Percentiles rank a stretch among this genome's conserved stretches.
Conservation (phyloP, 2,329 filamentous ascomycete genomes). For the Trichoderma simmonsii region DNA sequence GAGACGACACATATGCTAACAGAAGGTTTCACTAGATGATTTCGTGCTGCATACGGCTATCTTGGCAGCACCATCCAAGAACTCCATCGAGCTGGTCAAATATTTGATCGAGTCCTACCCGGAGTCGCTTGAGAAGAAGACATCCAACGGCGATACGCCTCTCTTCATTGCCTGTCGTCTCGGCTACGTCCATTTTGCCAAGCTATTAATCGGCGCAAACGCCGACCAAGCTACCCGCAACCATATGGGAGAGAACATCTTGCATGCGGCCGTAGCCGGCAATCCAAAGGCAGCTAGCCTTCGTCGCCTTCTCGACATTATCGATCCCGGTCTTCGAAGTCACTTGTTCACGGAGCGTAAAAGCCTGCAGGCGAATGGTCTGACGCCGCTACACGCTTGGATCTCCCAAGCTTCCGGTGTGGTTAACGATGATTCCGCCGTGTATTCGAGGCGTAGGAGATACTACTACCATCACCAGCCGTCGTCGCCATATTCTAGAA, state of each 20-base stretch:
- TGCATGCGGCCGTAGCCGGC: slow-evolving; percentile 55
- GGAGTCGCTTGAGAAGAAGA: slow-evolving; percentile 58
- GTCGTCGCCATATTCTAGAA: slow-evolving; percentile 25
- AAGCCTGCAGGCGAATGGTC: slow-evolving; percentile 47
- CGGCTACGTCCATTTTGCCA: slow-evolving; percentile 52
- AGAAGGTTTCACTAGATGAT: slow-evolving; percentile 43
- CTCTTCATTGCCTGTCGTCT: slow-evolving; percentile 63
- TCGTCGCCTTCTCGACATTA: slow-evolving; percentile 50
- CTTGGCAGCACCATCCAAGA: slow-evolving; percentile 38
- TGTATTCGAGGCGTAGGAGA: slow-evolving; percentile 17
- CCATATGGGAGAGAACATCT: slow-evolving; percentile 59
- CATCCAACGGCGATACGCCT: slow-evolving; percentile 59
- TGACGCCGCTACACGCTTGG: slow-evolving; percentile 64
- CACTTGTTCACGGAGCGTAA: slow-evolving; percentile 59
- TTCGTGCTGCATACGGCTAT: slow-evolving; percentile 66
- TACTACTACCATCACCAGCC: slow-evolving; percentile 14
- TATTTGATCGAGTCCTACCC: slow-evolving; percentile 65
- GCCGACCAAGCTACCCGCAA: slow-evolving; percentile 68
- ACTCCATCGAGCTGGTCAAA: slow-evolving; percentile 55
- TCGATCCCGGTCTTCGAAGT: slow-evolving; percentile 55
- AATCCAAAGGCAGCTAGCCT: slow-evolving; percentile 37
- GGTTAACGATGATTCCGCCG: slow-evolving; percentile 1
- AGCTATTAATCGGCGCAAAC: slow-evolving; percentile 62
- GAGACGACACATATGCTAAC: slow-evolving; percentile 23
- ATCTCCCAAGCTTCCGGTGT: slow-evolving; percentile 36